These are phyloP conservation scores for Pseudoturritis turrita DNA, from an alignment of 345 rosid species.

Conservation along the genomic window DNA sequence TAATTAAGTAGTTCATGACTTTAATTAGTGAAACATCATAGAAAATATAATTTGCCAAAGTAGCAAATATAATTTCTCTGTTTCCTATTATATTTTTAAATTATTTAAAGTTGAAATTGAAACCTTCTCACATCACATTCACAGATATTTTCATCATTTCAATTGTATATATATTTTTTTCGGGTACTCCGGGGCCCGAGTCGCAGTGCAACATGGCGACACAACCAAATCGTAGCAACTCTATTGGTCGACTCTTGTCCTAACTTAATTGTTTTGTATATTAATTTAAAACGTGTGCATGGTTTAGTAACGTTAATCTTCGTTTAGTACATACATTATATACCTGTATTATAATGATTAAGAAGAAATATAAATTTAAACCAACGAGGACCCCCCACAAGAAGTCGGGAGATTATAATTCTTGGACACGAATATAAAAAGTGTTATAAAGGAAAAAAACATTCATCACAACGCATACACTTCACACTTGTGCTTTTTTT, in stretches of 20 bases:
- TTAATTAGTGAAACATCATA: not conserved
- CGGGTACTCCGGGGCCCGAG: not conserved
- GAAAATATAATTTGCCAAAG: not conserved
- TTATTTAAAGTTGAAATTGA: not conserved
- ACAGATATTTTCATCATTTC: conserved; percentile 11
- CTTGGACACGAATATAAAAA: conserved; percentile 16
- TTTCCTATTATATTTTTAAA: too few relatives aligned
- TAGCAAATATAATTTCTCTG: too few relatives aligned
- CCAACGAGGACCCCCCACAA: conserved; percentile 3
- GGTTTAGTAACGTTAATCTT: conserved; percentile 19
- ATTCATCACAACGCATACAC: conserved; percentile 27
- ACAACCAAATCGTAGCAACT: conserved; percentile 24
- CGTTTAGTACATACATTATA: not conserved
- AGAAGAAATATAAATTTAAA: not conserved
- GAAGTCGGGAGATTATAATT: conserved; percentile 28
- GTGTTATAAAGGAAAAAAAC: not conserved
- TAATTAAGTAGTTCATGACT: not conserved
- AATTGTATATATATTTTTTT: not conserved
- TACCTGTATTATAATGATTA: not conserved
- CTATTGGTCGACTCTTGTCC: conserved; percentile 25
- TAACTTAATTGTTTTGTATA: conserved; percentile 20
- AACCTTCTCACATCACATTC: not conserved
- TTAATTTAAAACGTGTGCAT: conserved; percentile 22
- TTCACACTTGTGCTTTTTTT: not conserved
- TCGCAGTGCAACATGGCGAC: conserved; percentile 29